Conservation (phyloP, 2,329 filamentous ascomycete species). For the Aspergillus aculeatinus region DNA sequence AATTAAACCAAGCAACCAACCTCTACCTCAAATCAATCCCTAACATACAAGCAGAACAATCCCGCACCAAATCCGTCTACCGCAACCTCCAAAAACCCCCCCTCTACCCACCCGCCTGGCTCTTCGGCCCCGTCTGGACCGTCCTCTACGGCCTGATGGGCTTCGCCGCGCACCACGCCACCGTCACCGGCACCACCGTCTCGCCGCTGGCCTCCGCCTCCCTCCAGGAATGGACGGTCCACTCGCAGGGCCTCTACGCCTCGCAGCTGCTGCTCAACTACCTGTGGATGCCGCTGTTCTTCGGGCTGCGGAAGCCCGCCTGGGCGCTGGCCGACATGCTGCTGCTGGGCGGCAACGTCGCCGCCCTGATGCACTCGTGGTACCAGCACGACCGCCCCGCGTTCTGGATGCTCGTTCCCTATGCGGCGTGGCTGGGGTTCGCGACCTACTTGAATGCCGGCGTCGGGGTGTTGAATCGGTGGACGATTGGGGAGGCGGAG, state of each 20-base stretch:
- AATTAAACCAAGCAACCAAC: neutral
- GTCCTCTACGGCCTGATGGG: slow-evolving; percentile 71
- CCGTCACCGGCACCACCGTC: slow-evolving; percentile 62
- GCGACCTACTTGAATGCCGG: slow-evolving; percentile 79
- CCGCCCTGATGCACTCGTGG: slow-evolving; percentile 75
- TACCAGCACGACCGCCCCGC: slow-evolving; percentile 69
- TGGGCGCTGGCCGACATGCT: slow-evolving; percentile 75
- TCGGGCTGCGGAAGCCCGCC: slow-evolving; percentile 69
- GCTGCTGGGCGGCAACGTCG: slow-evolving; percentile 68
- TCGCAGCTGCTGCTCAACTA: slow-evolving; percentile 83
- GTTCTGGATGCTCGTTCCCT: slow-evolving; percentile 74
- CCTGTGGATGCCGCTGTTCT: slow-evolving; percentile 91
- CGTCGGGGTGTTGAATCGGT: slow-evolving; percentile 66
- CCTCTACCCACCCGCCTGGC: slow-evolving; percentile 55
- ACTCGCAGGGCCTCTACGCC: slow-evolving; percentile 77
- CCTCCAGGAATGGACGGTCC: slow-evolving; percentile 60
- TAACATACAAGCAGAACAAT: slow-evolving; percentile 19
- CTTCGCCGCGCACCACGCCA: slow-evolving; percentile 79
- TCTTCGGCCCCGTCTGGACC: slow-evolving; percentile 62
- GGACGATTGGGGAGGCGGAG: slow-evolving; percentile 43
- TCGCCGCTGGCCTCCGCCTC: slow-evolving; percentile 42
- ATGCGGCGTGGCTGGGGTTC: slow-evolving; percentile 82
- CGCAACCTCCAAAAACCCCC: slow-evolving; percentile 47
- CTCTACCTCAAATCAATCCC: neutral
- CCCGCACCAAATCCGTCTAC: slow-evolving; percentile 38